A percentile compares a stretch with the other conserved stretches of the same genome.
These are phyloP conservation scores for Blyttiomyces sp. DNA, from an alignment of 371 early-diverging fungal species.

Conservation along the genomic window DNA sequence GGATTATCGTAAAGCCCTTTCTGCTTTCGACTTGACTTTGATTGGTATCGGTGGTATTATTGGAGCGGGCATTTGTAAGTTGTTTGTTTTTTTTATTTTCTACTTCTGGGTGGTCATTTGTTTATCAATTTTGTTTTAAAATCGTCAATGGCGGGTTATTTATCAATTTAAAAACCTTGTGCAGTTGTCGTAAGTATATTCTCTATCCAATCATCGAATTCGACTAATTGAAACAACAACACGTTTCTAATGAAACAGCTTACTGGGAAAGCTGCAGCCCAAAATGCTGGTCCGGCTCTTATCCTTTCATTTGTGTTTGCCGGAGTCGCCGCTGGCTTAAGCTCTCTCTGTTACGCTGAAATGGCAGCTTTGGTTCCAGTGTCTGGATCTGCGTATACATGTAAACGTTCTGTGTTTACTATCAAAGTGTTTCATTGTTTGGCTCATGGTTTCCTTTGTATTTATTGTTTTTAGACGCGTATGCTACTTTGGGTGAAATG, in stretches of 20 bases:
- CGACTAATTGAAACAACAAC: neutral
- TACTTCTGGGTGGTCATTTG: neutral
- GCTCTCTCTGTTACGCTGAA: slow-evolving; percentile 39
- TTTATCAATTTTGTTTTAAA: neutral
- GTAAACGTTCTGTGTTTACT: neutral
- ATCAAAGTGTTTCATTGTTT: neutral
- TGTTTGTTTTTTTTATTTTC: neutral
- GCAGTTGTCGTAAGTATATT: neutral
- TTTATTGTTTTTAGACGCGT: slow-evolving; percentile 20
- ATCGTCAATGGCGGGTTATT: neutral
- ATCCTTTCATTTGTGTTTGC: slow-evolving; percentile 36
- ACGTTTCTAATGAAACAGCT: too few relatives aligned
- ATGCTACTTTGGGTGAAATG: slow-evolving; percentile 37
- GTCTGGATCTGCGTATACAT: slow-evolving; percentile 39
- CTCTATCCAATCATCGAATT: neutral
- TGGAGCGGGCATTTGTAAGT: slow-evolving; percentile 47
- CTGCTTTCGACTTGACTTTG: slow-evolving; percentile 39
- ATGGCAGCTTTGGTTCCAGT: slow-evolving; percentile 30
- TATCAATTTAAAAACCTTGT: too few relatives aligned
- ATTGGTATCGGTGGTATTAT: slow-evolving; percentile 71
- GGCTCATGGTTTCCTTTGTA: neutral
- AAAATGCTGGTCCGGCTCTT: slow-evolving; percentile 35
- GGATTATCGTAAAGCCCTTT: slow-evolving; percentile 29
- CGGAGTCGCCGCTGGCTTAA: slow-evolving; percentile 19
- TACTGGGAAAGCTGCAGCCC: slow-evolving; percentile 33